Evolutionary conservation across 495 filamentous ascomycete genomes (phyloP).

Genomic region (Parachaetomium inaequale): DNA sequence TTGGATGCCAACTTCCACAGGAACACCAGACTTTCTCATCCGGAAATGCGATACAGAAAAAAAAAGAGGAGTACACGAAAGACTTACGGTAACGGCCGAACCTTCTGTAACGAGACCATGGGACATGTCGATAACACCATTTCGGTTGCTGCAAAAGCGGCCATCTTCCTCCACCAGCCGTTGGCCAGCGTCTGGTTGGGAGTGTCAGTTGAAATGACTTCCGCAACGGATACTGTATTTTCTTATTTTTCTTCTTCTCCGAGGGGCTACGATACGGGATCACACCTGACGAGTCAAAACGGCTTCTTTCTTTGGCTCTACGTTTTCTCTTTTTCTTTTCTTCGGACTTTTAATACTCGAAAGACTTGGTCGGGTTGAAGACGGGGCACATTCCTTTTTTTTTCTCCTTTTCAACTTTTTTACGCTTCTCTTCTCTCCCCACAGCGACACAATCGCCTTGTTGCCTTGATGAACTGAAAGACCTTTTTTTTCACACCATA

Average conservation of each 20-base stretch:
- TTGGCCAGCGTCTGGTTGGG: slow-evolving; percentile 26
- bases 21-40: slow-evolving; percentile 21
- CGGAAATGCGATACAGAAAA: slow-evolving; percentile 19
- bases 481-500: slow-evolving; percentile 6
- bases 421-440: background rate
- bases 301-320: slow-evolving; percentile 4
- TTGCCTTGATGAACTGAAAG: slow-evolving; percentile 10
- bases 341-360: slow-evolving; percentile 15
- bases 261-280: background rate
- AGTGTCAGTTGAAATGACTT: background rate
- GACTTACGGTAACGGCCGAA: slow-evolving; percentile 21
- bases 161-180: slow-evolving; percentile 20
- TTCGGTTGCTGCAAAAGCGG: slow-evolving; percentile 8
- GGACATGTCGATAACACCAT: slow-evolving; percentile 28
- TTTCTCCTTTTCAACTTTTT: slow-evolving; percentile 2
- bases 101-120: slow-evolving; percentile 29
- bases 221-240: background rate
- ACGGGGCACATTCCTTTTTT: slow-evolving; percentile 6
- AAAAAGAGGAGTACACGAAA: slow-evolving; percentile 25
- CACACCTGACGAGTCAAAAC: background rate
- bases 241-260: slow-evolving; percentile 9
- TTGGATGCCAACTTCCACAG: slow-evolving; percentile 15
- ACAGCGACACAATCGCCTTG: background rate
- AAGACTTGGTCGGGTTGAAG: slow-evolving; percentile 12
- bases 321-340: slow-evolving; percentile 29